phyloP scores from a whole-genome alignment of 2,329 filamentous ascomycete species.

The Gnomoniopsis sp. region DNA sequence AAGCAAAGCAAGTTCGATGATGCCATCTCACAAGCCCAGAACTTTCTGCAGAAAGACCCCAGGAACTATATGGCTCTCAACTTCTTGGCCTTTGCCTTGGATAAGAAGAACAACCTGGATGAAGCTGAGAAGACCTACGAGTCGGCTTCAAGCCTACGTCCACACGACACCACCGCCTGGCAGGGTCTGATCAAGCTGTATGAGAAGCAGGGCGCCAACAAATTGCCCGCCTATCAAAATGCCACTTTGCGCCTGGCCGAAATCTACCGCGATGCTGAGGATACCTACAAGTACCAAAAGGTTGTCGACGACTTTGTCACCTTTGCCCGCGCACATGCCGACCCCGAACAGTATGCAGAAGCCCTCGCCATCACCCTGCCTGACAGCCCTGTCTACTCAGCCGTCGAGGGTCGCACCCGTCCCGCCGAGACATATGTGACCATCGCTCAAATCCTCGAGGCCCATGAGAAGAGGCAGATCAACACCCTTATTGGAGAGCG shows the following conservation, averaged over 20 bases:
- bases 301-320: slow-evolving; percentile 77
- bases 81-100: slow-evolving; percentile 82
- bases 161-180: slow-evolving; percentile 80
- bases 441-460: slow-evolving; percentile 79
- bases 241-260: slow-evolving; percentile 71
- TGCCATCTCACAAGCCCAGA: slow-evolving; percentile 65
- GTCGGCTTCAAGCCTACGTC: slow-evolving; percentile 67
- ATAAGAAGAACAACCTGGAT: slow-evolving; percentile 68
- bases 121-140: slow-evolving; percentile 76
- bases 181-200: slow-evolving; percentile 85
- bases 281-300: slow-evolving; percentile 60
- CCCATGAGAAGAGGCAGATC: slow-evolving; percentile 83
- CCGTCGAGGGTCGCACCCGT: slow-evolving; percentile 77
- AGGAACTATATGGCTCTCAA: slow-evolving; percentile 82
- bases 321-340: slow-evolving; percentile 70
- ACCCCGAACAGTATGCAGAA: slow-evolving; percentile 68
- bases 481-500: slow-evolving; percentile 88
- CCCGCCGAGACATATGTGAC: slow-evolving; percentile 78
- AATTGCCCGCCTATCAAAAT: slow-evolving; percentile 70
- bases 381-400: slow-evolving; percentile 73
- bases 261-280: slow-evolving; percentile 66
- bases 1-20: slow-evolving; percentile 77
- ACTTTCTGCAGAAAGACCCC: slow-evolving; percentile 67
- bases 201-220: slow-evolving; percentile 68
- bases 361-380: slow-evolving; percentile 77